Evolutionary conservation across 2,329 filamentous ascomycete species (phyloP).

Genomic region (Aureobasidium sp.): DNA sequence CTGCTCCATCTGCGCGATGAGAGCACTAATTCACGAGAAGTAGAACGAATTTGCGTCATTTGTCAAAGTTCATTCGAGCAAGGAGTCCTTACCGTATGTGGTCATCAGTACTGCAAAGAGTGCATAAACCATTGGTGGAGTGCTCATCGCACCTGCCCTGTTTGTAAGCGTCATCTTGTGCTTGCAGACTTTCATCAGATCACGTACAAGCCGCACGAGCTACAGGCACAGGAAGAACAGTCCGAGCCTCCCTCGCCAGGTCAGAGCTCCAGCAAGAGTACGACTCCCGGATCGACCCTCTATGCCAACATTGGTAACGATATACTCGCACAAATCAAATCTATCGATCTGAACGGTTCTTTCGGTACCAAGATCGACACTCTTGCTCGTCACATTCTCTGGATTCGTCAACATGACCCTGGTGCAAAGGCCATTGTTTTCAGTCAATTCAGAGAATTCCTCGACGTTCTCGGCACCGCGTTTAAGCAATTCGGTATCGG

Average conservation of each 20-base stretch:
- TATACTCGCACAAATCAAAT: conserved; percentile 82
- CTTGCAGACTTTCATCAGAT: conserved; percentile 83
- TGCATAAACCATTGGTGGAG: conserved; percentile 86
- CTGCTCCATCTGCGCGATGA: conserved; percentile 69
- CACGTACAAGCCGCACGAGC: conserved; percentile 78
- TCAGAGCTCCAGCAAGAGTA: conserved; percentile 22
- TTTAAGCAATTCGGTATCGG: conserved; percentile 79
- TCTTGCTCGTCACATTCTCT: conserved; percentile 77
- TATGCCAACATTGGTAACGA: conserved; percentile 80
- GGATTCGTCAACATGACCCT: conserved; percentile 85
- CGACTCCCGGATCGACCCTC: conserved; percentile 55
- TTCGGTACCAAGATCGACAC: conserved; percentile 94
- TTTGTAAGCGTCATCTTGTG: conserved; percentile 79
- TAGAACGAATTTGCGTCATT: conserved; percentile 80
- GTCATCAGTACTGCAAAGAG: conserved; percentile 86
- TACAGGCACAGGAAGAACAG: conserved; percentile 70
- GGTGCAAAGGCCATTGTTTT: conserved; percentile 96
- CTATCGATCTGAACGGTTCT: conserved; percentile 76
- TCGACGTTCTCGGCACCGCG: conserved; percentile 76
- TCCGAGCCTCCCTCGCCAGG: conserved; percentile 36
- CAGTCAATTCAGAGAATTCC: conserved; percentile 88
- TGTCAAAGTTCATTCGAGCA: conserved; percentile 80
- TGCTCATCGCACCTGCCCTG: conserved; percentile 79
- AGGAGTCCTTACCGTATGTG: conserved; percentile 88
- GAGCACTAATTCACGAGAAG: conserved; percentile 64